Evolutionary conservation across 2,329 filamentous ascomycete genomes (phyloP), one percentile per base, ranked within the genome.

Genomic region (Lachnellula occidentalis): DNA sequence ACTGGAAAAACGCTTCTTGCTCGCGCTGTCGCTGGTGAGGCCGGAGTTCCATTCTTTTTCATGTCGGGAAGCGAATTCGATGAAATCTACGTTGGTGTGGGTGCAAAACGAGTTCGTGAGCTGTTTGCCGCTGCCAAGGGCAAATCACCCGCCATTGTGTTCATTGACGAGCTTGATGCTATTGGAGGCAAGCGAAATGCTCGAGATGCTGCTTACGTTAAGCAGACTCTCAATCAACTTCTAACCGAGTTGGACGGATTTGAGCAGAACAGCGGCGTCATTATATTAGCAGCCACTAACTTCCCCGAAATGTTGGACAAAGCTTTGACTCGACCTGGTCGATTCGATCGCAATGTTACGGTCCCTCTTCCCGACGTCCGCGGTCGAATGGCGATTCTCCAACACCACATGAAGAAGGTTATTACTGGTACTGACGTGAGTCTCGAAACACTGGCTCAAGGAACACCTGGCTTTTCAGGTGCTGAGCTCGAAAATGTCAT

Each of bases 1-100:
- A 99, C 94, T 58, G 94, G 94, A 74, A 99, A 99, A 76, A 99
- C 94, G 12, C 82, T 99, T 41, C 82, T 99, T 58, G 94, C 94
- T 59, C 87, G 94, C 66, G 95, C 94, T 53, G 94, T 99, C 57
- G 94, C 94, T 47, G 94, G 94, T 50, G 94, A 99, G 75, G 92
- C 94, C 51, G 94, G 92, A 53, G 94, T 99, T 17, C 94, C 94
- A 1, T 99, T 99, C 79, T 99, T 97, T 79, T 99, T 96, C 80
- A 97, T 99, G 92, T 99, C 94, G 67, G 94, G 94, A 49, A 95
- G 90, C 55, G 94, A 99, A 71, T 99, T 99, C 69, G 94, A 99
- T 67, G 94, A 99, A 73, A 87, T 99, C 50, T 99, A 96, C 67
- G 95, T 99, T 36, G 94, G 94, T 69, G 94, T 99, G 51, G 91